phyloP scores from a whole-genome alignment of 2,329 filamentous ascomycete genomes.

The Polytolypa hystricis region DNA sequence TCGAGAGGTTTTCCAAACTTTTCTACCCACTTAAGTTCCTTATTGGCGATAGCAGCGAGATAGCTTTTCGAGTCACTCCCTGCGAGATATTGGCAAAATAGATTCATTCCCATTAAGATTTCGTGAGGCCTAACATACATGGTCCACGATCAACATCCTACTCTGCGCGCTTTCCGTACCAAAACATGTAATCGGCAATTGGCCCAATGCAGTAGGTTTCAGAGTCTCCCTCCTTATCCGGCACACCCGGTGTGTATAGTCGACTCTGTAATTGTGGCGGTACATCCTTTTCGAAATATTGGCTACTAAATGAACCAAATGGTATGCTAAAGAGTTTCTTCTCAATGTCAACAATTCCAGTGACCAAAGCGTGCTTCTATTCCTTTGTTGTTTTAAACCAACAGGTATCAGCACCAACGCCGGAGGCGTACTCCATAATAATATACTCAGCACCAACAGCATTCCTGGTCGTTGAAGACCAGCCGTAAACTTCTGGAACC shows the following conservation, averaged over 20 bases:
- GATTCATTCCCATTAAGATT: no score
- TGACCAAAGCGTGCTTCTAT: no score
- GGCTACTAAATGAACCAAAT: conserved; percentile 15
- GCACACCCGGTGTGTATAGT: conserved; percentile 6
- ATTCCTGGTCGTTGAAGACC: conserved; percentile 24
- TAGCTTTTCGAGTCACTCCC: conserved; percentile 9
- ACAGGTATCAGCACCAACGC: not conserved
- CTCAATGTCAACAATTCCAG: conserved; percentile 17
- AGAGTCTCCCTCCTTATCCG: conserved; percentile 5
- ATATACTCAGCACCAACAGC: conserved; percentile 30
- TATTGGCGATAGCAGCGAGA: conserved; percentile 12
- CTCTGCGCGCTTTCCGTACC: conserved; percentile 14
- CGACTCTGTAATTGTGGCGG: conserved; percentile 7
- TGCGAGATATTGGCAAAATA: no score
- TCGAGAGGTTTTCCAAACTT: conserved; percentile 14
- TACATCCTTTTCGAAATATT: conserved; percentile 15
- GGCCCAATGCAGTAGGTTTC: conserved; percentile 13
- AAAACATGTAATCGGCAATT: conserved; percentile 19
- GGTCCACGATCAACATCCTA: conserved; percentile 15
- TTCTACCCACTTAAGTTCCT: conserved; percentile 13
- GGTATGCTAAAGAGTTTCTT: conserved; percentile 12
- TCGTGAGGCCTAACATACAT: no score
- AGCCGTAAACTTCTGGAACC: conserved; percentile 28
- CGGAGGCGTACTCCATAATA: conserved; percentile 21
- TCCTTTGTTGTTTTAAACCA: not conserved